Conservation (phyloP, 768 basidiomycete species). For the Pholiota microspora region DNA sequence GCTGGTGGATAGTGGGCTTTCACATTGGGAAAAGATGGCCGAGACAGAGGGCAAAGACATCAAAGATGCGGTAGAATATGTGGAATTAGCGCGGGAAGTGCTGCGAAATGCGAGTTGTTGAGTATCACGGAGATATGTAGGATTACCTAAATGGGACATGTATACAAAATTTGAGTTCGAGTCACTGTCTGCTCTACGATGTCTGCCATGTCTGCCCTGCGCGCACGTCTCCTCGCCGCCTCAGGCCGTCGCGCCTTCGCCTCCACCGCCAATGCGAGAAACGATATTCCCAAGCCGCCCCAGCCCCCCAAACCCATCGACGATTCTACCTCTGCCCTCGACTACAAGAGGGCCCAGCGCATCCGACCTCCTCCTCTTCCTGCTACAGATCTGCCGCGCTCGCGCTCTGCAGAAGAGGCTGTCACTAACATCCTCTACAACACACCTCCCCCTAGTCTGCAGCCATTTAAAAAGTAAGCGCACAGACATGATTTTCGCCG, state of each 20-base stretch:
- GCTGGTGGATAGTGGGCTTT: conserved; percentile 75
- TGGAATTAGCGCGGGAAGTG: conserved; percentile 66
- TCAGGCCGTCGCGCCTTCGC: conserved; percentile 34
- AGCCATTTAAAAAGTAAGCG: conserved; percentile 88
- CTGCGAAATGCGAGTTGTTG: conserved; percentile 39
- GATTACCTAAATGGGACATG: conserved; percentile 10
- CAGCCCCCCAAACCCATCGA: conserved; percentile 80
- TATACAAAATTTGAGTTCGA: conserved; percentile 12
- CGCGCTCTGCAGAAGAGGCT: conserved; percentile 89
- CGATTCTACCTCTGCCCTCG: conserved; percentile 92
- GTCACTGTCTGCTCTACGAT: conserved; percentile 15
- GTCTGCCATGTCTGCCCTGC: conserved; percentile 29
- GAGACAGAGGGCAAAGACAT: conserved; percentile 53
- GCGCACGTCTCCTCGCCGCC: conserved; percentile 24
- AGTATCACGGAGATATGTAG: conserved; percentile 11
- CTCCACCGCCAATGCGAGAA: conserved; percentile 26
- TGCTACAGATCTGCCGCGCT: conserved; percentile 77
- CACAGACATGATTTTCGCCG: not conserved
- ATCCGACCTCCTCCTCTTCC: conserved; percentile 83
- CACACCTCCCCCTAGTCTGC: conserved; percentile 86
- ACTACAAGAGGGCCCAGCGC: conserved; percentile 79
- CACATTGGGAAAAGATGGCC: conserved; percentile 74
- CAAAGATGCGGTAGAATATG: conserved; percentile 54
- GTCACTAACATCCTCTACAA: conserved; percentile 98
- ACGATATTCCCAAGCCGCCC: conserved; percentile 40